Percentiles rank a stretch among this genome's conserved stretches.
These are phyloP conservation scores for Xylaria sp. DNA, from an alignment of 495 filamentous ascomycete genomes.

Conservation along the genomic window DNA sequence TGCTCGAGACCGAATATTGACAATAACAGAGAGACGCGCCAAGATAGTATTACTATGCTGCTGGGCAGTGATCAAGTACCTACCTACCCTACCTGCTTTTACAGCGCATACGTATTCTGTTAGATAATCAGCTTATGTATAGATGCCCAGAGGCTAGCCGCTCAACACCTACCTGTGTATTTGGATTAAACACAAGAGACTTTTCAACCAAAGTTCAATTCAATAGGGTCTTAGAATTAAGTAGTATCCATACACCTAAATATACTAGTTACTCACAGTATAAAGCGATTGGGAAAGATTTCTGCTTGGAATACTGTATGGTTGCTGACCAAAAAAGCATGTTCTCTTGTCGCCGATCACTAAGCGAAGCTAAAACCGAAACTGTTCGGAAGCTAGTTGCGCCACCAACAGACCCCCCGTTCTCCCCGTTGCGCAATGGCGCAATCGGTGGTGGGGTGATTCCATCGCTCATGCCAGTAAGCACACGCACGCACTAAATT, in stretches of 20 bases:
- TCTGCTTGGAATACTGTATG: neutral
- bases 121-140: neutral
- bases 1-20: neutral
- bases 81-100: no score
- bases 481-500: neutral
- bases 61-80: no score
- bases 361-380: neutral
- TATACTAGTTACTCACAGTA: no score
- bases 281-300: neutral
- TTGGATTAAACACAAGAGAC: neutral
- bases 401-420: neutral
- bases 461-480: neutral
- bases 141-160: no score
- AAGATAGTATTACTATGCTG: no score
- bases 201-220: no score
- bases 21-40: neutral
- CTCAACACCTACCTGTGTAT: no score
- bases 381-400: neutral
- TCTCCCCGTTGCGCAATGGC: slow-evolving; percentile 9
- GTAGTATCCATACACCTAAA: no score
- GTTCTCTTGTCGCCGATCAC: neutral
- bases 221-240: no score
- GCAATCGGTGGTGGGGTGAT: slow-evolving; percentile 3
- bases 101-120: no score
- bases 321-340: neutral